A percentile compares a stretch with the other conserved stretches of the same genome.
Conservation (phyloP, 2,329 filamentous ascomycete genomes). For the Alternaria arbusti region DNA sequence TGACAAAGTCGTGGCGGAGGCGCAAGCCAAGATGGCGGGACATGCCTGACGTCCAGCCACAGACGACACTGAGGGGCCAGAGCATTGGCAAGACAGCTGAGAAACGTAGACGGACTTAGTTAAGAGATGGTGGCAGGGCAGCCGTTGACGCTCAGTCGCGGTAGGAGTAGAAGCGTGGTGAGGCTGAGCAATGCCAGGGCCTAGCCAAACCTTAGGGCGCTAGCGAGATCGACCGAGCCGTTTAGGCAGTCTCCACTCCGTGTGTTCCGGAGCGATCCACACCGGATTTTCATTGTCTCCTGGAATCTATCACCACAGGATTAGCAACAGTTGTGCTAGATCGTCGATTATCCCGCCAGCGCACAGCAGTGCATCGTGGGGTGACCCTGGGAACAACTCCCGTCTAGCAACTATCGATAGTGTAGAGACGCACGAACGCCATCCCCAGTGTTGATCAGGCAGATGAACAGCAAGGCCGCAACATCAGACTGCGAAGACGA, state of each 20-base stretch:
- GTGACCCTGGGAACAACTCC: background rate
- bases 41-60: background rate
- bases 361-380: background rate
- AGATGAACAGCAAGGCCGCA: background rate
- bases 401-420: background rate
- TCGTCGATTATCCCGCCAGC: background rate
- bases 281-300: background rate
- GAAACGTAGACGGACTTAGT: background rate
- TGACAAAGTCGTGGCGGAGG: background rate
- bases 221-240: slow-evolving; percentile 16
- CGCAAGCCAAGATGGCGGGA: background rate
- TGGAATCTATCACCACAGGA: background rate
- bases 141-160: slow-evolving; percentile 1
- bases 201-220: background rate
- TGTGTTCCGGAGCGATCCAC: slow-evolving; percentile 1
- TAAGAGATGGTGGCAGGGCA: background rate
- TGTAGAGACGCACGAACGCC: background rate
- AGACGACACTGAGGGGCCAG: background rate
- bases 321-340: background rate
- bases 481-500: background rate
- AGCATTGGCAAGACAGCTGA: background rate
- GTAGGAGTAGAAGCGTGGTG: background rate
- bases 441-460: background rate
- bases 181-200: slow-evolving; percentile 6
- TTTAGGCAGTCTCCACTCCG: slow-evolving; percentile 4